phyloP scores from a whole-genome alignment of 2,329 filamentous ascomycete species.

The Aspergillus japonicus region DNA sequence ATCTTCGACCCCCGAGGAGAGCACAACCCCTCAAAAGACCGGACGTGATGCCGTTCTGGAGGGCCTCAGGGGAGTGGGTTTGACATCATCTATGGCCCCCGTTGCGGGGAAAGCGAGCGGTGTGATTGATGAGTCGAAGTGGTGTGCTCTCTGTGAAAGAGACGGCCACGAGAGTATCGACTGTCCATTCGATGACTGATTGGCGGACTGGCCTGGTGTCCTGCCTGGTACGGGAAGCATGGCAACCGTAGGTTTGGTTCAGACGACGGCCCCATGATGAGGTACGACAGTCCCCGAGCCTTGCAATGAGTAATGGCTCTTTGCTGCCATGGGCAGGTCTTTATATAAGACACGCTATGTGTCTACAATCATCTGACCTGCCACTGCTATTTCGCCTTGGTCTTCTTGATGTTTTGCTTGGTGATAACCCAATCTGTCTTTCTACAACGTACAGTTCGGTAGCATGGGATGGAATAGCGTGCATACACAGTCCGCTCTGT shows the following conservation, averaged over 20 bases:
- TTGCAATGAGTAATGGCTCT: neutral
- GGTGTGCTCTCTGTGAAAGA: constrained; percentile 94
- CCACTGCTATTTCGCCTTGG: neutral
- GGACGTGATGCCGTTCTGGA: constrained; percentile 44
- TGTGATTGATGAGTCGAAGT: constrained; percentile 78
- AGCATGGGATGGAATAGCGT: neutral
- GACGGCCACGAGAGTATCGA: constrained; percentile 96
- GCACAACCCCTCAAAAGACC: constrained; percentile 35
- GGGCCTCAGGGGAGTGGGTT: constrained; percentile 43
- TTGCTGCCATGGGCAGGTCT: neutral
- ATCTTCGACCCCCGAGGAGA: constrained; percentile 15
- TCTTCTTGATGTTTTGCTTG: neutral
- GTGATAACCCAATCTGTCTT: constrained; percentile 2
- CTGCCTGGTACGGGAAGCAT: neutral
- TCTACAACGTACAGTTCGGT: neutral
- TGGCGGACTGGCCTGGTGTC: neutral
- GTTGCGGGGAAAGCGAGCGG: constrained; percentile 77
- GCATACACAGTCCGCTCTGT: neutral
- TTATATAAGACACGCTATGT: neutral
- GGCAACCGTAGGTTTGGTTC: neutral
- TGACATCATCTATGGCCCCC: constrained; percentile 54
- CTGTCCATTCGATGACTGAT: constrained; percentile 80
- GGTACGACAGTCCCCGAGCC: neutral
- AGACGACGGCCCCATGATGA: neutral
- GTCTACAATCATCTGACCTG: neutral